phyloP scores from a whole-genome alignment of 2,329 filamentous ascomycete genomes.

The Fusarium succisae region DNA sequence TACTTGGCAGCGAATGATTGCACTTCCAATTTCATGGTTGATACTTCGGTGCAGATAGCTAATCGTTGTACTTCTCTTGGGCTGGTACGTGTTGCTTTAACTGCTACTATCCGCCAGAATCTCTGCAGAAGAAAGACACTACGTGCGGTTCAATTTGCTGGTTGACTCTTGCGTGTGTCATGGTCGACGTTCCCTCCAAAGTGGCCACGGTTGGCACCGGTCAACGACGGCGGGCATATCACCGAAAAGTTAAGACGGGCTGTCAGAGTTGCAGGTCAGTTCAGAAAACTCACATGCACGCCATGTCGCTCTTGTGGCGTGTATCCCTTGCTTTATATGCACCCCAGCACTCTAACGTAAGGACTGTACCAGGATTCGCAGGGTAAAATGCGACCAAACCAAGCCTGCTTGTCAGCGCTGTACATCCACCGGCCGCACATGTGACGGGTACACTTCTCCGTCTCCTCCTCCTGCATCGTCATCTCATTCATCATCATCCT shows the following conservation, averaged over 20 bases:
- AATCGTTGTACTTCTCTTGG: too few species aligned
- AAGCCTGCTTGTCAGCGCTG: slow-evolving; percentile 10
- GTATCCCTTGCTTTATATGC: background rate
- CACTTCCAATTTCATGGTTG: too few species aligned
- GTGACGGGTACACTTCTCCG: slow-evolving; percentile 4
- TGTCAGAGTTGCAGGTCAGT: background rate
- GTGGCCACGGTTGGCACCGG: too few species aligned
- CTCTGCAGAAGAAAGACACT: background rate
- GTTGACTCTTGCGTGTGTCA: background rate
- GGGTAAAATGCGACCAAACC: background rate
- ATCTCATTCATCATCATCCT: background rate
- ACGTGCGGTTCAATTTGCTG: too few species aligned
- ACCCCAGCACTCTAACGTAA: background rate
- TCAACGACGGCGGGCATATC: background rate
- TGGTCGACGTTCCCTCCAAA: background rate
- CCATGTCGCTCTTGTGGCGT: background rate
- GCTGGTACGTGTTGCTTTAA: too few species aligned
- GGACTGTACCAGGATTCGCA: background rate
- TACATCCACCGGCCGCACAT: slow-evolving; percentile 5
- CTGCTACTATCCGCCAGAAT: too few species aligned
- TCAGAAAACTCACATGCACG: background rate
- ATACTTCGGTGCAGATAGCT: too few species aligned
- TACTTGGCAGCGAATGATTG: too few species aligned
- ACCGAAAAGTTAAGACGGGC: background rate
- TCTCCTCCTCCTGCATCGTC: background rate